Evolutionary conservation across 306 rosid genomes (phyloP).

Genomic region (Arachis hypogaea): DNA sequence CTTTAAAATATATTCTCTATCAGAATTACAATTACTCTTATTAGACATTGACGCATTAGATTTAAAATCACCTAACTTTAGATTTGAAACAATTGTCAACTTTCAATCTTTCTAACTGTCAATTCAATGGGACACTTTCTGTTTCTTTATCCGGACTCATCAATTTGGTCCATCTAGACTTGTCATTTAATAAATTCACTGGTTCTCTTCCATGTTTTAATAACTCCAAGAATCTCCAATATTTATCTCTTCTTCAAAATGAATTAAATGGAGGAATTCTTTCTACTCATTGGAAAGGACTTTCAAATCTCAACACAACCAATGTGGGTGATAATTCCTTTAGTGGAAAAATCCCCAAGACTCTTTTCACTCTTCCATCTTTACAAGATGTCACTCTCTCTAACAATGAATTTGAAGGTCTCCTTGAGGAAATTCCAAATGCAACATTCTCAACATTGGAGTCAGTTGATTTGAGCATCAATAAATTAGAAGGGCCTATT

Average conservation of each 20-base stretch:
- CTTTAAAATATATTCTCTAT: no score
- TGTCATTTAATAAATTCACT: constrained; percentile 42
- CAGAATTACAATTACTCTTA: no score
- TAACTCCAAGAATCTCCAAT: constrained; percentile 33
- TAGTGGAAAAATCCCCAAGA: constrained; percentile 33
- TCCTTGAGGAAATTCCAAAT: constrained; percentile 13
- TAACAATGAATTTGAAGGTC: constrained; percentile 35
- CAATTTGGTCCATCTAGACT: constrained; percentile 38
- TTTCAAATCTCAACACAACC: constrained; percentile 6
- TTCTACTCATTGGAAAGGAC: constrained; percentile 33
- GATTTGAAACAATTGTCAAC: constrained; percentile 27
- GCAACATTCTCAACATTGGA: background rate
- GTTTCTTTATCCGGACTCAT: constrained; percentile 38
- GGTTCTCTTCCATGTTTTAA: constrained; percentile 50
- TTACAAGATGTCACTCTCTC: constrained; percentile 26
- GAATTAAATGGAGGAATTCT: constrained; percentile 25
- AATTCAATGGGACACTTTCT: constrained; percentile 42
- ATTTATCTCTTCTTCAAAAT: constrained; percentile 37
- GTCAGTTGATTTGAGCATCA: constrained; percentile 48
- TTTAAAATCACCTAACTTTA: no score
- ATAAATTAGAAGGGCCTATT: constrained; percentile 51
- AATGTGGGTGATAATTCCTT: constrained; percentile 31
- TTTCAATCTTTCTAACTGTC: constrained; percentile 39
- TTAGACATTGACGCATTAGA: no score
- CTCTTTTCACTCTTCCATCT: constrained; percentile 34